Evolutionary conservation across 805 yeast species (phyloP), one percentile per base, ranked within the genome.

Genomic region (Lipomyces chichibuensis): DNA sequence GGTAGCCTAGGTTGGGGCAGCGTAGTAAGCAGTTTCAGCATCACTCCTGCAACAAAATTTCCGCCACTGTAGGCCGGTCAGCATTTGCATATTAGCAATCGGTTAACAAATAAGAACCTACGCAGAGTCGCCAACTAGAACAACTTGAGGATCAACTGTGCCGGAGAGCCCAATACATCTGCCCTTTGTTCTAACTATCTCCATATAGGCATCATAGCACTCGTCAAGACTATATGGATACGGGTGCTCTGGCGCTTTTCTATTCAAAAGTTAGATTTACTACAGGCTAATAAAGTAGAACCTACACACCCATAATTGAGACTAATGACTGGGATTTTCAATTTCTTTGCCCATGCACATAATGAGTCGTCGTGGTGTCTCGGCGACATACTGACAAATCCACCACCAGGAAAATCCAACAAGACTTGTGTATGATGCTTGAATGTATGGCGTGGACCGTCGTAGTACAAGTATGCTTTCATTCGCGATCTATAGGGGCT

Each of bases 201-300:
- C 67, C 11, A 66, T 37, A 55, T 74, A 74, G 7, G 74, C 73
- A 39, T 74, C 76, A 37, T 63, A 73, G 65, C 76, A 73, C 49
- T 74, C 75, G 56, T 74, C 71, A 13, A 74, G 59, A 27, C 72
- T 71, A 49, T 70, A 72, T 23, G 76, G 76, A 52, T 73, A 74
- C 6, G 76, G 76, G 51, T 73, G 62, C 57, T 74, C 76, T 6
- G 76, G 76, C 17, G 76, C 76, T 60, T 73, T 72, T 13, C 69
- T 65, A 37, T 53, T 69, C 33, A 13, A 25, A 52, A 61, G 20
- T n/a, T n/a, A 60, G 23, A 23, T 14, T 39, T 27, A 14, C 4
- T 7, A 13, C n/a, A 8, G 8, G 17, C n/a, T 17, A 14, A 23
- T 25, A 20, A 3, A 6, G 1, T n/a, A 17, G 49, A 29, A 2